Conservation (phyloP, 148 eudicot species). For the Fallopia convolvulus region DNA sequence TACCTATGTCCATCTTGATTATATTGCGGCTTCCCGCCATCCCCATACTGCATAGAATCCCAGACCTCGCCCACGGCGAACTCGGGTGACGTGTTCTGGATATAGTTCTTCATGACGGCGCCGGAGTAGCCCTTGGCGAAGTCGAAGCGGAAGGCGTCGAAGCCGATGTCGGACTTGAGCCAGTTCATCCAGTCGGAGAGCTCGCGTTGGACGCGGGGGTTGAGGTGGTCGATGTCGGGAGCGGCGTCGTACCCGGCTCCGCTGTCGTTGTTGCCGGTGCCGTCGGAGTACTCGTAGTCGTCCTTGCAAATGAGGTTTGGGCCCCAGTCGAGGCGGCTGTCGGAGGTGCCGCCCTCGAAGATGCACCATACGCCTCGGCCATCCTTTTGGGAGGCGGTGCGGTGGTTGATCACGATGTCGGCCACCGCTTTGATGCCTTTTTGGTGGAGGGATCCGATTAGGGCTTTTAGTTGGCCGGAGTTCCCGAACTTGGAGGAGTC, state of each 20-base stretch:
- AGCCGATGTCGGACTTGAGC: slow-evolving; percentile 47
- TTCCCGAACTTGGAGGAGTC: slow-evolving; percentile 45
- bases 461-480: slow-evolving; percentile 22
- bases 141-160: slow-evolving; percentile 52
- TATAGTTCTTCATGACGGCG: slow-evolving; percentile 25
- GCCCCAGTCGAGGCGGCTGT: slow-evolving; percentile 61
- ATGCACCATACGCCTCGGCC: slow-evolving; percentile 42
- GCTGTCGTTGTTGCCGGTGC: slow-evolving; percentile 44
- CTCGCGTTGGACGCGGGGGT: slow-evolving; percentile 39
- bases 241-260: slow-evolving; percentile 28
- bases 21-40: slow-evolving; percentile 27
- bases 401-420: slow-evolving; percentile 50
- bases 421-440: slow-evolving; percentile 47
- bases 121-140: slow-evolving; percentile 50
- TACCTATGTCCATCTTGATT: slow-evolving; percentile 35
- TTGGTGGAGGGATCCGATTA: slow-evolving; percentile 34
- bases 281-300: slow-evolving; percentile 39
- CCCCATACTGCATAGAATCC: slow-evolving; percentile 26
- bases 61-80: slow-evolving; percentile 59
- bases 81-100: slow-evolving; percentile 28
- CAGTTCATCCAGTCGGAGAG: slow-evolving; percentile 63
- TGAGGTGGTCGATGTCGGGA: slow-evolving; percentile 56
- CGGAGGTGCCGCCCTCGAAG: slow-evolving; percentile 59
- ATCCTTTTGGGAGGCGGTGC: slow-evolving; percentile 22
- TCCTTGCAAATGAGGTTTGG: slow-evolving; percentile 41